Conservation (phyloP, 2,329 filamentous ascomycete species). For the Ceratocystis albifundus region DNA sequence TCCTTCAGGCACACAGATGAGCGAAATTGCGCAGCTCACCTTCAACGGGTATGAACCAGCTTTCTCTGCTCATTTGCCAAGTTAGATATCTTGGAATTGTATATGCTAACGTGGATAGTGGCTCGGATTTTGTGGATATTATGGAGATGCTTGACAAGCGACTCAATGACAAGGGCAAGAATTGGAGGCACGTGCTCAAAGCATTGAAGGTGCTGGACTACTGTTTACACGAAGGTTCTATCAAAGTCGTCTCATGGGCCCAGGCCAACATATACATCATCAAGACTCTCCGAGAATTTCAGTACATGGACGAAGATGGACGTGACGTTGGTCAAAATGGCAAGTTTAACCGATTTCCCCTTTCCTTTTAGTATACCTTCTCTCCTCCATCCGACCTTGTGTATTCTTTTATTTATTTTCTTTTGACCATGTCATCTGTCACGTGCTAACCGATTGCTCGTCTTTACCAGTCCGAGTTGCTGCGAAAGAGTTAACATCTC, state of each 20-base stretch:
- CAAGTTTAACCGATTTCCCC: conserved; percentile 35
- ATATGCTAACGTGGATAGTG: conserved; percentile 40
- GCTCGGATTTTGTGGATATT: conserved; percentile 96
- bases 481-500: conserved; percentile 84
- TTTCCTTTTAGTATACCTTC: not conserved
- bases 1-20: conserved; percentile 95
- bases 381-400: too few species aligned
- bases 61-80: conserved; percentile 8
- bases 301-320: conserved; percentile 91
- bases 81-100: not conserved
- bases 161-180: conserved; percentile 97
- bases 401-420: not conserved
- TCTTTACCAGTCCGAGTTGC: conserved; percentile 68
- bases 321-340: conserved; percentile 94
- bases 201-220: conserved; percentile 97
- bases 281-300: conserved; percentile 94
- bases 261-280: conserved; percentile 98
- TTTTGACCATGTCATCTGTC: not conserved
- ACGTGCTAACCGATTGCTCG: conserved; percentile 22
- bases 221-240: conserved; percentile 91
- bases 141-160: conserved; percentile 99
- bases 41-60: conserved; percentile 71
- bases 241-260: conserved; percentile 93
- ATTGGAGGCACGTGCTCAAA: conserved; percentile 97
- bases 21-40: conserved; percentile 93